Conservation (phyloP, 2,329 filamentous ascomycete genomes). For the Cladosporium sp. region DNA sequence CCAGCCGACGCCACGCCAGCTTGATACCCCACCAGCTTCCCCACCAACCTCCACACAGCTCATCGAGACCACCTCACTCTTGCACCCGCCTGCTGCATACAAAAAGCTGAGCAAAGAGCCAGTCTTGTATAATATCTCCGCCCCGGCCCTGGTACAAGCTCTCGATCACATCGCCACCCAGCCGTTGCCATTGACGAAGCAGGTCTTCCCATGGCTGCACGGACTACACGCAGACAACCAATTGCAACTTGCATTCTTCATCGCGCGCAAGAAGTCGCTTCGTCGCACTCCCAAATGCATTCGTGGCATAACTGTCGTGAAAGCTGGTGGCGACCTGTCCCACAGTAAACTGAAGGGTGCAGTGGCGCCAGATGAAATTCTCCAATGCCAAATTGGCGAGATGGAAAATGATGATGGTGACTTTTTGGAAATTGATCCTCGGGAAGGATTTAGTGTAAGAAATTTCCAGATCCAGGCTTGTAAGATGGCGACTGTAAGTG, state of each 20-base stretch:
- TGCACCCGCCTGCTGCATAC: conserved; percentile 71
- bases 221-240: conserved; percentile 87
- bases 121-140: conserved; percentile 71
- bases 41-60: conserved; percentile 59
- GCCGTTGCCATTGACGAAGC: conserved; percentile 77
- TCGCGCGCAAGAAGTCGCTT: conserved; percentile 69
- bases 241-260: conserved; percentile 87
- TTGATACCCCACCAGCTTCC: conserved; percentile 55
- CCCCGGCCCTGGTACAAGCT: conserved; percentile 67
- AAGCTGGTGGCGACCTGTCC: conserved; percentile 78
- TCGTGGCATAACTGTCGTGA: conserved; percentile 80
- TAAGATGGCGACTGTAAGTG: conserved; percentile 83
- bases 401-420: conserved; percentile 39
- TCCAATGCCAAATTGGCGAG: conserved; percentile 49
- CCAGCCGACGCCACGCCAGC: conserved; percentile 50
- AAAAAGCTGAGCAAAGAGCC: conserved; percentile 52
- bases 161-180: conserved; percentile 75
- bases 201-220: conserved; percentile 95
- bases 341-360: conserved; percentile 81
- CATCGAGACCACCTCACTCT: conserved; percentile 64
- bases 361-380: conserved; percentile 75
- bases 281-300: conserved; percentile 73
- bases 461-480: conserved; percentile 96
- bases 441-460: conserved; percentile 87
- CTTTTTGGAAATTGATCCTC: conserved; percentile 83